These are phyloP conservation scores for Rubroboletus satanas DNA, from an alignment of 768 basidiomycete genomes.

Conservation along the genomic window DNA sequence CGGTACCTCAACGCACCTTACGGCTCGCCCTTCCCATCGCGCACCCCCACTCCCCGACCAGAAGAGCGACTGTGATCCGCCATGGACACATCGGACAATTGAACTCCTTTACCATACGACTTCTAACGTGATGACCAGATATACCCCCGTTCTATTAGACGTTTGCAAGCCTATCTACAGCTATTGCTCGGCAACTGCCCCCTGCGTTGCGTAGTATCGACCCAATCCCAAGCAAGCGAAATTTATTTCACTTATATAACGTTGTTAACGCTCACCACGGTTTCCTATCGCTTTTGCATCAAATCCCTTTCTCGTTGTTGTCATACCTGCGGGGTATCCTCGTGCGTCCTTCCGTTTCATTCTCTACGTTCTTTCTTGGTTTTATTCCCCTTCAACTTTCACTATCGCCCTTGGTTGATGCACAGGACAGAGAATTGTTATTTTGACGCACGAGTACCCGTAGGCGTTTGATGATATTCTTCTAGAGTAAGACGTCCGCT, in stretches of 20 bases:
- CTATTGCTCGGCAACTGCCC: constrained; percentile 30
- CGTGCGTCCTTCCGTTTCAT: constrained; percentile 19
- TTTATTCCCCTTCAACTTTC: constrained; percentile 13
- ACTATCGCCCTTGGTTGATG: constrained; percentile 6
- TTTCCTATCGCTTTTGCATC: constrained; percentile 27
- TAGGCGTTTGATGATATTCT: constrained; percentile 17
- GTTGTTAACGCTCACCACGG: constrained; percentile 27
- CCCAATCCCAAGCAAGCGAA: constrained; percentile 27
- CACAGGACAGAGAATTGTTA: constrained; percentile 17
- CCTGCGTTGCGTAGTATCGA: constrained; percentile 22
- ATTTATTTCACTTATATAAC: constrained; percentile 36
- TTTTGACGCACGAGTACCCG: constrained; percentile 16
- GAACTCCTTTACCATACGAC: constrained; percentile 32
- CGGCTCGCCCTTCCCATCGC: constrained; percentile 47
- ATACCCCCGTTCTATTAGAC: constrained; percentile 34
- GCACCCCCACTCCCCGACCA: constrained; percentile 42
- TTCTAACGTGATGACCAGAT: constrained; percentile 32
- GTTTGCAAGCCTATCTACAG: constrained; percentile 31
- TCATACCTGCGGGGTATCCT: constrained; percentile 12
- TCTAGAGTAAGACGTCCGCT: constrained; percentile 27
- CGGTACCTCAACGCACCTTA: constrained; percentile 49
- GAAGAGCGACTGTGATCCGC: constrained; percentile 30
- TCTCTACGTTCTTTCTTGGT: constrained; percentile 24
- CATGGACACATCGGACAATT: constrained; percentile 13
- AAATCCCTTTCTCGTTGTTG: constrained; percentile 13